A percentile compares a stretch with the other conserved stretches of the same genome.
phyloP scores from a whole-genome alignment of 2,329 filamentous ascomycete species.

The Stagonosporopsis vannaccii region DNA sequence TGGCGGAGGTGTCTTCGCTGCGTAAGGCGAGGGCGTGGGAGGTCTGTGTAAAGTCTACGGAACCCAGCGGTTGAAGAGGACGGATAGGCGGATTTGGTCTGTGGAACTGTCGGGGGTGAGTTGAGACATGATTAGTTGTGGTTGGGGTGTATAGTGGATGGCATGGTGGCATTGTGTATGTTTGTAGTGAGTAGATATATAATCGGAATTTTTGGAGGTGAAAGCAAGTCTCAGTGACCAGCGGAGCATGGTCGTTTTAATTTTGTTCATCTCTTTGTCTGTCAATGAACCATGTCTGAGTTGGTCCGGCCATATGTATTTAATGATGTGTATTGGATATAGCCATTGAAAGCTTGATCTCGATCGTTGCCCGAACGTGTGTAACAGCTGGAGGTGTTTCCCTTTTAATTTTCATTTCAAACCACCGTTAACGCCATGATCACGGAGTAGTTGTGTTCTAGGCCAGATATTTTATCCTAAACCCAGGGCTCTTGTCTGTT shows the following conservation, averaged over 20 bases:
- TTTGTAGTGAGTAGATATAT: background rate
- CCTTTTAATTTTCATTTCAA: background rate
- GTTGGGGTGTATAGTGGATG: background rate
- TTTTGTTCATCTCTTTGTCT: background rate
- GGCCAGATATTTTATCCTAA: background rate
- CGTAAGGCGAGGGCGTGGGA: background rate
- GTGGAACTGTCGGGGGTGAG: background rate
- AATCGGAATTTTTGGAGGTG: background rate
- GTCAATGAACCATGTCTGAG: background rate
- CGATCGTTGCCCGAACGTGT: too few species aligned
- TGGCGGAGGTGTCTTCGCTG: background rate
- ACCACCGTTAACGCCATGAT: background rate
- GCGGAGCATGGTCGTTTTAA: background rate
- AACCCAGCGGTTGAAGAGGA: background rate
- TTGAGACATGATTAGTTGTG: background rate
- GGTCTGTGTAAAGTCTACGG: background rate
- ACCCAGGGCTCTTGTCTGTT: slow-evolving; percentile 13
- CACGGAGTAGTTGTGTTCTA: too few species aligned
- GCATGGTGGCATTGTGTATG: background rate
- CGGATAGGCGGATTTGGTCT: background rate
- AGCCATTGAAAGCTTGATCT: background rate
- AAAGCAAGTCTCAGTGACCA: background rate
- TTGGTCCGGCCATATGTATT: background rate
- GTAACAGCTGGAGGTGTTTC: background rate
- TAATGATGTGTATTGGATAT: background rate